Evolutionary conservation across 768 basidiomycete genomes (phyloP).

Genomic region (Xerocomus spinulosus): DNA sequence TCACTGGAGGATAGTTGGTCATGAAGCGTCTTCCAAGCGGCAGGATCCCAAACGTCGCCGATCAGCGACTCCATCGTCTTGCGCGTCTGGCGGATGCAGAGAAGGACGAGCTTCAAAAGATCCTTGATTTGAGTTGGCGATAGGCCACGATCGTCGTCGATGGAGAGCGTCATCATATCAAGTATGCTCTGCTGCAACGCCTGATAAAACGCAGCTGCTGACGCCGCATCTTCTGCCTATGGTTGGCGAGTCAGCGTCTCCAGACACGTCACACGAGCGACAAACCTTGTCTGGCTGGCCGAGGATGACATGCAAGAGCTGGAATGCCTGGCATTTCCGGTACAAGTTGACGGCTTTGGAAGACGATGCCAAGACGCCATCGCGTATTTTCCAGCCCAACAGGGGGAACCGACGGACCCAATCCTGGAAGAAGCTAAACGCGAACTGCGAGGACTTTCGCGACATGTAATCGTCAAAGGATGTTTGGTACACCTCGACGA

Average conservation of each 20-base stretch:
- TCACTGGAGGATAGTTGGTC: constrained; percentile 44
- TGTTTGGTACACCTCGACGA: constrained; percentile 53
- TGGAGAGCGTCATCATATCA: constrained; percentile 44
- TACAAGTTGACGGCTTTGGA: constrained; percentile 69
- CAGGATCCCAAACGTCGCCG: constrained; percentile 53
- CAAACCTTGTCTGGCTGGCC: constrained; percentile 35
- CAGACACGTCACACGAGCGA: not conserved
- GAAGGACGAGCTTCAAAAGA: constrained; percentile 65
- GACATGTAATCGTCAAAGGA: constrained; percentile 74
- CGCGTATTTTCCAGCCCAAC: constrained; percentile 61
- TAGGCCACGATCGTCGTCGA: constrained; percentile 42
- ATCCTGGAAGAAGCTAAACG: constrained; percentile 71
- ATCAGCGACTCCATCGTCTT: constrained; percentile 39
- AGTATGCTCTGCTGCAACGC: constrained; percentile 47
- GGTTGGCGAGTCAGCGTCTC: constrained; percentile 6
- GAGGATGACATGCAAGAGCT: constrained; percentile 63
- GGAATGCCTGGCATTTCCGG: constrained; percentile 69
- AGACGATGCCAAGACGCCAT: constrained; percentile 52
- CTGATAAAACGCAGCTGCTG: constrained; percentile 42
- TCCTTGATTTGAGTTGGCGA: constrained; percentile 71
- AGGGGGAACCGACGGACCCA: constrained; percentile 63
- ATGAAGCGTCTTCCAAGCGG: constrained; percentile 50
- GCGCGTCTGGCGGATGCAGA: constrained; percentile 57
- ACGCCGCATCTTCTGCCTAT: constrained; percentile 39
- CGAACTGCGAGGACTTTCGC: constrained; percentile 75